Conservation (phyloP, 2,329 filamentous ascomycete species). For the Aspergillus fijiensis region DNA sequence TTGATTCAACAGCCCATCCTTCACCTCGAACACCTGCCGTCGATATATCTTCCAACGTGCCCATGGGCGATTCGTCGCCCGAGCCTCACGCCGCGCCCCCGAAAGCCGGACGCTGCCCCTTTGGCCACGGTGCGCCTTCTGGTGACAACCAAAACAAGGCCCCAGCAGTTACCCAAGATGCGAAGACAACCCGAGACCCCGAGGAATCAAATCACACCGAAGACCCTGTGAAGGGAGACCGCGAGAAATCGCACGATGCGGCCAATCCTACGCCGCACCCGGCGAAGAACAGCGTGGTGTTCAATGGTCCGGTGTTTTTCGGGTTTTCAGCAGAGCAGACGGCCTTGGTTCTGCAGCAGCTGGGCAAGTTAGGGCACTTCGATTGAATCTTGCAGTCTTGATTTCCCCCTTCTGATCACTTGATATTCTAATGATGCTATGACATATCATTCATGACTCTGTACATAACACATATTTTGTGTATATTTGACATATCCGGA, state of each 20-base stretch:
- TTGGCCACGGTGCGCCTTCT: constrained; percentile 30
- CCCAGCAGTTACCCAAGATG: constrained; percentile 12
- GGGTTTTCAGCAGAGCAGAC: constrained; percentile 84
- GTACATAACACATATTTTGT: background rate
- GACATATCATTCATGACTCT: background rate
- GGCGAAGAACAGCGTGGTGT: constrained; percentile 68
- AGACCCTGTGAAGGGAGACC: constrained; percentile 6
- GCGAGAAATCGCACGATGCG: constrained; percentile 10
- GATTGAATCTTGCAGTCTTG: background rate
- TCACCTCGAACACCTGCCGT: constrained; percentile 15
- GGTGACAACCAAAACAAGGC: constrained; percentile 5
- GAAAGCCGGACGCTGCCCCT: constrained; percentile 36
- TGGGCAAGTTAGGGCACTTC: constrained; percentile 24
- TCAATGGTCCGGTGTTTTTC: constrained; percentile 91
- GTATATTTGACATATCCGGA: background rate
- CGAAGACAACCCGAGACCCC: constrained; percentile 15
- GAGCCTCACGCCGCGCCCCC: constrained; percentile 12
- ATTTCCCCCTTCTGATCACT: background rate
- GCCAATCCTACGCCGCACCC: constrained; percentile 13
- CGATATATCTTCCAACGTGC: constrained; percentile 15
- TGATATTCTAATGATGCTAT: background rate
- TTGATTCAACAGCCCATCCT: constrained; percentile 15
- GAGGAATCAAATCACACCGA: constrained; percentile 10
- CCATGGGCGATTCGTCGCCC: constrained; percentile 10
- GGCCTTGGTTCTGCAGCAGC: constrained; percentile 69